A percentile compares a stretch with the other conserved stretches of the same genome.
phyloP scores from a whole-genome alignment of 371 early-diverging fungal genomes.

The Mucor indicus region DNA sequence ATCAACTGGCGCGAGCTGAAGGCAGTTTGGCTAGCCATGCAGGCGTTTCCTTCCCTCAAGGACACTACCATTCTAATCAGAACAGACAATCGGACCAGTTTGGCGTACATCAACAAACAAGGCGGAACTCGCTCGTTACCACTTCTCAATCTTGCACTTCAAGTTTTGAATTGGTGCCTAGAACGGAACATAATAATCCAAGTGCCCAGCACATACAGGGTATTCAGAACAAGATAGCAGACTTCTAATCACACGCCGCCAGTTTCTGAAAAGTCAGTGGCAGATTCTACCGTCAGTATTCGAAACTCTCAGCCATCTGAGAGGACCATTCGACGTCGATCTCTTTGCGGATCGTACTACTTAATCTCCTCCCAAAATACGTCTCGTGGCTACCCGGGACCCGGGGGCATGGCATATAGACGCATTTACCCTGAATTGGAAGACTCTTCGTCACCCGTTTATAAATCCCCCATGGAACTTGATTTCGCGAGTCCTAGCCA shows the following conservation, averaged over 20 bases:
- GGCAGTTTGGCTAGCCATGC: slow-evolving; percentile 1
- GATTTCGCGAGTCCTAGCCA: slow-evolving; percentile 1
- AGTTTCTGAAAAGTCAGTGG: slow-evolving; percentile 17
- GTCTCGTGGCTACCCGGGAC: slow-evolving; percentile 14
- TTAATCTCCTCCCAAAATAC: slow-evolving; percentile 11
- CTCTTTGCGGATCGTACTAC: slow-evolving; percentile 16
- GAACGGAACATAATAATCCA: slow-evolving; percentile 6
- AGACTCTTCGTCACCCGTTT: not conserved
- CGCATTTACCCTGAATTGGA: slow-evolving; percentile 8
- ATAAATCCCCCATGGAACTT: slow-evolving; percentile 15
- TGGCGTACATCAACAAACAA: slow-evolving; percentile 27
- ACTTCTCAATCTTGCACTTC: slow-evolving; percentile 14
- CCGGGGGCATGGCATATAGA: slow-evolving; percentile 8
- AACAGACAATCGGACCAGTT: slow-evolving; percentile 26
- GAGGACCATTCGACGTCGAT: slow-evolving; percentile 10
- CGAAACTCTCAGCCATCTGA: not conserved
- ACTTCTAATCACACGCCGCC: slow-evolving; percentile 10
- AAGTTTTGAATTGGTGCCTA: slow-evolving; percentile 21
- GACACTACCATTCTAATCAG: slow-evolving; percentile 16
- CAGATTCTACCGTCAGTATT: slow-evolving; percentile 4
- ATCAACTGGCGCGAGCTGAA: slow-evolving; percentile 22
- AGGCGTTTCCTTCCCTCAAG: not conserved
- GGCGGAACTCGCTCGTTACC: slow-evolving; percentile 21
- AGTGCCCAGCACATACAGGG: slow-evolving; percentile 24
- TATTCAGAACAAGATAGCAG: slow-evolving; percentile 7